Conservation (phyloP, 257 asterid genomes). For the Solanum arcanum region DNA sequence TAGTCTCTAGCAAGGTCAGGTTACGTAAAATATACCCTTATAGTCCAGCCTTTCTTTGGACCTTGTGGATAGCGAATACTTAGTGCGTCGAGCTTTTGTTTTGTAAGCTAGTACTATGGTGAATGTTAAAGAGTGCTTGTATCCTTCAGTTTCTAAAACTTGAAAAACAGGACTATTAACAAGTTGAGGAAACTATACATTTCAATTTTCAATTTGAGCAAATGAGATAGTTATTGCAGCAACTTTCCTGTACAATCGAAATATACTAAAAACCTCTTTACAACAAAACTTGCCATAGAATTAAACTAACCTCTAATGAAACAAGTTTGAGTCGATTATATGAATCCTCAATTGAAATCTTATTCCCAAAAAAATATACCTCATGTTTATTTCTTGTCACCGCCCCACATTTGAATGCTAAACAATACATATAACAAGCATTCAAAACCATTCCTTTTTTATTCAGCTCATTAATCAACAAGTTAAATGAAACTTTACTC, state of each 20-base stretch:
- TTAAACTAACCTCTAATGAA: not conserved
- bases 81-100: too few species aligned
- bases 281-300: not conserved
- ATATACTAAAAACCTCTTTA: not conserved
- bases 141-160: not conserved
- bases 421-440: conserved; percentile 34
- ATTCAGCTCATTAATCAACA: conserved; percentile 36
- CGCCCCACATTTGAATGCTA: conserved; percentile 24
- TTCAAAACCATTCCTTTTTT: conserved; percentile 19
- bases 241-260: not conserved
- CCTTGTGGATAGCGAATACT: too few species aligned
- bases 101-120: not conserved
- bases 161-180: not conserved
- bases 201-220: not conserved
- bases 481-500: conserved; percentile 18
- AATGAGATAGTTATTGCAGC: not conserved
- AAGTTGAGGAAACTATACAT: not conserved
- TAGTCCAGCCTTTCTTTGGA: too few species aligned
- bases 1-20: too few species aligned
- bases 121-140: not conserved
- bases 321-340: not conserved
- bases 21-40: too few species aligned
- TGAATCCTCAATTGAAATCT: not conserved
- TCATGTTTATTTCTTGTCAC: not conserved
- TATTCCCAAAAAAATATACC: not conserved